Evolutionary conservation across 1,284 basidiomycete genomes (phyloP), one percentile per base, ranked within the genome.

Genomic region (Boletus semigastroideus): DNA sequence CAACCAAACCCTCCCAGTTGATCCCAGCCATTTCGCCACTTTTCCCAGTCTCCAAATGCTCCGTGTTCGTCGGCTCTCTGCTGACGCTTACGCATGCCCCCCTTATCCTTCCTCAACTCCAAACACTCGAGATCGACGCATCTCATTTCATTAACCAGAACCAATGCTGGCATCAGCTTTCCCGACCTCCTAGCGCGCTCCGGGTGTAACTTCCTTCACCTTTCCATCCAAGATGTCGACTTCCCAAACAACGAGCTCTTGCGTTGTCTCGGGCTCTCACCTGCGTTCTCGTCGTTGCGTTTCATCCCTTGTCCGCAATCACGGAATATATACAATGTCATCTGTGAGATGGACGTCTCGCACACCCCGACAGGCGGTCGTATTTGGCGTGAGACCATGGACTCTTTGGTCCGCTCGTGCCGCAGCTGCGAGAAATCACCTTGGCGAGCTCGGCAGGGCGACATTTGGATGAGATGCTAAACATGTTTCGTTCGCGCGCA

Each of bases 261-360:
- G 28, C 64, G 51, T 2, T 64, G 61, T 44, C 59, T 63, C 16
- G 42, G 42, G 8, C 36, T 42, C 37, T 52, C 62, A 11, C 51
- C 22, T 39, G 36, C 41, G n/a, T 53, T 61, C 46, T 39, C 14
- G 13, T 55, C 53, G 6, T 28, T 65, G 20, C 48, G 51, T 36
- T 61, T 63, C 42, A 54, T 65, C 22, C 61, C 58, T 12, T 55
- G n/a, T 5, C 61, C 59, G 16, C 47, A 49, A 17, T 59, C 59
- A 16, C 61, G 63, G 11, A 37, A 59, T n/a, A 52, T 56, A 5
- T 1, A 34, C 19, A 46, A 50, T n/a, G 13, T 62, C 37, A 51
- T 65, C 19, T 27, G 25, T 12, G 16, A 16, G 17, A 9, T 65
- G 39, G 31, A 44, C 4, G 28, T 53, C 28, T 46, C 54, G 30